A percentile compares a stretch with the other conserved stretches of the same genome.
phyloP scores from a whole-genome alignment of 805 yeast species.

The Isabelozyma pseudorhagii region DNA sequence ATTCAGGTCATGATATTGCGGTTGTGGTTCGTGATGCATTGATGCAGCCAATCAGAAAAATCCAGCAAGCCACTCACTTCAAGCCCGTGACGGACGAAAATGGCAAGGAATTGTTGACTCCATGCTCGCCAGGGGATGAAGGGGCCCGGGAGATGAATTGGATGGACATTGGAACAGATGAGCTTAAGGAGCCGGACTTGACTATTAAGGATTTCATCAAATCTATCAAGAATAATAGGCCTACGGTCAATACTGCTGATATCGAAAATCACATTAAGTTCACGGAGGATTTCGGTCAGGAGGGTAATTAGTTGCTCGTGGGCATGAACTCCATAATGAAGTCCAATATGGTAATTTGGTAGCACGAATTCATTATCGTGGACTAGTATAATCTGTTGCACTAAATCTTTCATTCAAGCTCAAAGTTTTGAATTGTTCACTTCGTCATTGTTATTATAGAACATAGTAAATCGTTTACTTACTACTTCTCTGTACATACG shows the following conservation, averaged over 20 bases:
- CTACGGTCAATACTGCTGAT: conserved; percentile 89
- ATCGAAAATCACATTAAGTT: conserved; percentile 79
- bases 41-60: conserved; percentile 96
- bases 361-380: too few species aligned
- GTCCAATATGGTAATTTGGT: too few species aligned
- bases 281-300: conserved; percentile 95
- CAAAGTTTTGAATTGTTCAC: too few species aligned
- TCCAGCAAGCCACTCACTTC: conserved; percentile 95
- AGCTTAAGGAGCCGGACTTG: conserved; percentile 84
- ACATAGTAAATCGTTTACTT: too few species aligned
- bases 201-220: conserved; percentile 90
- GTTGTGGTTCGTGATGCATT: conserved; percentile 96
- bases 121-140: conserved; percentile 95
- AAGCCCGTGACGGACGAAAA: conserved; percentile 51
- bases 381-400: too few species aligned
- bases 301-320: conserved; percentile 60
- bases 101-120: conserved; percentile 56
- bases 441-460: neutral
- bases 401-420: too few species aligned
- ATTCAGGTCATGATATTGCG: conserved; percentile 95
- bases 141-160: conserved; percentile 88
- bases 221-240: conserved; percentile 87
- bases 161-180: conserved; percentile 88
- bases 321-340: too few species aligned
- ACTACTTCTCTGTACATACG: too few species aligned